Evolutionary conservation across 805 yeast genomes (phyloP).

Genomic region (Scheffersomyces coipomensis): DNA sequence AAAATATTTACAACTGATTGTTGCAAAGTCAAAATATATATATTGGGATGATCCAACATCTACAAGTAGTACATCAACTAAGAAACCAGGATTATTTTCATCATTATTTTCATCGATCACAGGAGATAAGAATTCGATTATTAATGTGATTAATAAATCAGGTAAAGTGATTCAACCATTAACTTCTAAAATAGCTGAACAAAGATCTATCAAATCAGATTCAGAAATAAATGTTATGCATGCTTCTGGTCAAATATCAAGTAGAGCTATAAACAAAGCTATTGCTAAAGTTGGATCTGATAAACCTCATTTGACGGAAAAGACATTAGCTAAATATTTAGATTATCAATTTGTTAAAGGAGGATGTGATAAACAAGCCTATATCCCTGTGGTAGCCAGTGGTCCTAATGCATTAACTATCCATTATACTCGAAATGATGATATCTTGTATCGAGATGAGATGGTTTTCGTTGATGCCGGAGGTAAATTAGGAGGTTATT

Average conservation of each 20-base stretch:
- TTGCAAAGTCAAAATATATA: slow-evolving; percentile 49
- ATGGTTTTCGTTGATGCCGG: slow-evolving; percentile 93
- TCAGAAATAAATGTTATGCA: slow-evolving; percentile 80
- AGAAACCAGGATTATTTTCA: background rate
- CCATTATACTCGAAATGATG: slow-evolving; percentile 93
- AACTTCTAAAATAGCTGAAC: slow-evolving; percentile 37
- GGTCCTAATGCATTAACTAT: slow-evolving; percentile 88
- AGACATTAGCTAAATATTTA: slow-evolving; percentile 73
- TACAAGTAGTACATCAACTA: background rate
- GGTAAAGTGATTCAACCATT: slow-evolving; percentile 44
- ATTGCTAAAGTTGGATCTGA: slow-evolving; percentile 53
- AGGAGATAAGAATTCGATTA: slow-evolving; percentile 5
- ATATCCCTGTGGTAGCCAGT: slow-evolving; percentile 94
- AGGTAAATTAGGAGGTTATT: slow-evolving; percentile 89
- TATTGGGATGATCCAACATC: slow-evolving; percentile 48
- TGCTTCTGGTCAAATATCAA: slow-evolving; percentile 77
- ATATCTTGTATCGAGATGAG: slow-evolving; percentile 70
- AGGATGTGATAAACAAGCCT: slow-evolving; percentile 89
- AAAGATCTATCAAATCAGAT: slow-evolving; percentile 71
- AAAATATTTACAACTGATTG: slow-evolving; percentile 43
- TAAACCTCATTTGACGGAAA: slow-evolving; percentile 61
- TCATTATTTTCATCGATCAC: background rate
- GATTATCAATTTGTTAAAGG: slow-evolving; percentile 81
- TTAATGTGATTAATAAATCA: slow-evolving; percentile 20
- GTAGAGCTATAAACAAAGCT: slow-evolving; percentile 81